Evolutionary conservation across 176 grass and related monocot genomes (phyloP), one percentile per base, ranked within the genome.

Genomic region (Carex parvula): DNA sequence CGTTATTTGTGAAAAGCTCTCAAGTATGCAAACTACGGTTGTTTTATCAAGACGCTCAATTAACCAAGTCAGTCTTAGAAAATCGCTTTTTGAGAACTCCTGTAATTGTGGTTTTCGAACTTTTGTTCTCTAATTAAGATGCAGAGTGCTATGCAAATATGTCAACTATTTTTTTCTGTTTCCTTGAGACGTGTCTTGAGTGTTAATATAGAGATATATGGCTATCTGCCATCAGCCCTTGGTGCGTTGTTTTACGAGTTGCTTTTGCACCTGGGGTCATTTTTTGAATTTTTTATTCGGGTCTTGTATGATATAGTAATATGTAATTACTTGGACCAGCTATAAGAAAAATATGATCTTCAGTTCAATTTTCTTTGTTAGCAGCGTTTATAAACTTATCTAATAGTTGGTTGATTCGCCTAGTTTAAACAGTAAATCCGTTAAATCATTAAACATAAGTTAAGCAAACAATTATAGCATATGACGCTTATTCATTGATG

Each of bases 71-170:
- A 24, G 57, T 62, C 48, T 81, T 42, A 41, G 29, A 62, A 81
- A 60, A 21, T 63, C 14, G 56, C 37, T 22, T 33, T 46, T 20
- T 14, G 79, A 64, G 48, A 33, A 59, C 8, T 79, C 54, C n/a
- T 71, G 44, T 81, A 62, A 44, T 44, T 64, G 39, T 64, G 78
- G 13, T 2, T 81, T 81, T 81, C 46, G 20, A 37, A 61, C 37
- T 48, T 62, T 44, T 48, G n/a, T 18, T 63, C 5, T 58, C 52
- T n/a, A 33, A 56, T 5, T 35, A 42, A 70, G 21, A 78, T 57
- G 13, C 4, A 0, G 26, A 56, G 73, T 52, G 73, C 52, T 78
- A 57, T 78, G 73, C 46, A 63, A 81, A 81, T 79, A 79, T 81
- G 57, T 62, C n/a, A 81, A 14, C 11, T 5, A 48, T 81, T 20